These are phyloP conservation scores for Coemansia sp. DNA, from an alignment of 192 early-diverging fungal genomes.

Conservation along the genomic window DNA sequence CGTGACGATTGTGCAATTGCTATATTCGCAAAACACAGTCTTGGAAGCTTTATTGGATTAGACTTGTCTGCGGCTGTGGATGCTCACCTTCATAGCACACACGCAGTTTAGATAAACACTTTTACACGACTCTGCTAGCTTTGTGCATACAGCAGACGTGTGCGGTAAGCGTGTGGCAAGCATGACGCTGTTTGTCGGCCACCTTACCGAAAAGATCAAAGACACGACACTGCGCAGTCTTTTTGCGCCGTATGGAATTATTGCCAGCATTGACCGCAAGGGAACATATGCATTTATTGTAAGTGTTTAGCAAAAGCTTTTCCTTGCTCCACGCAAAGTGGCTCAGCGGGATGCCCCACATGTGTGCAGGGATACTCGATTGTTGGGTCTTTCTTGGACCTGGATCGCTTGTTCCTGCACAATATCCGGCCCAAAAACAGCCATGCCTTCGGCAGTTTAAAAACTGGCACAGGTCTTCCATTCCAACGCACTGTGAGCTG, in stretches of 20 bases:
- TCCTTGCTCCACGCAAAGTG: not conserved
- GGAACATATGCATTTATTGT: constrained; percentile 46
- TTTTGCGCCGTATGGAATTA: constrained; percentile 26
- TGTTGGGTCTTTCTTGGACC: not conserved
- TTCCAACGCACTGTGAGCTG: not conserved
- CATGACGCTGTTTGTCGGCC: constrained; percentile 47
- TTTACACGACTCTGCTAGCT: not conserved
- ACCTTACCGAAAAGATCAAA: constrained; percentile 34
- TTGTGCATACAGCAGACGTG: not conserved
- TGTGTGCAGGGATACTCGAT: not conserved
- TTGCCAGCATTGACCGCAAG: constrained; percentile 33
- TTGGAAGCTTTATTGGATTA: not conserved
- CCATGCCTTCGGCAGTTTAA: not conserved
- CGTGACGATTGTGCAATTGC: not conserved
- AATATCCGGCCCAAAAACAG: not conserved
- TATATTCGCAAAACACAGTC: not conserved
- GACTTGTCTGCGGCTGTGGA: not conserved
- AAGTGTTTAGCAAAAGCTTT: constrained; percentile 15
- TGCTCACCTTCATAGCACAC: not conserved
- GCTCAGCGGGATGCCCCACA: constrained; percentile 3
- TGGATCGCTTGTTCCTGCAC: not conserved
- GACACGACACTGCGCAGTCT: constrained; percentile 21
- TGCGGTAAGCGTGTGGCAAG: not conserved
- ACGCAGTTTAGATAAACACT: not conserved
- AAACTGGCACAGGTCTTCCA: not conserved